Conservation (phyloP, 352 stramenopile genomes). For the Pythium dissimile region DNA sequence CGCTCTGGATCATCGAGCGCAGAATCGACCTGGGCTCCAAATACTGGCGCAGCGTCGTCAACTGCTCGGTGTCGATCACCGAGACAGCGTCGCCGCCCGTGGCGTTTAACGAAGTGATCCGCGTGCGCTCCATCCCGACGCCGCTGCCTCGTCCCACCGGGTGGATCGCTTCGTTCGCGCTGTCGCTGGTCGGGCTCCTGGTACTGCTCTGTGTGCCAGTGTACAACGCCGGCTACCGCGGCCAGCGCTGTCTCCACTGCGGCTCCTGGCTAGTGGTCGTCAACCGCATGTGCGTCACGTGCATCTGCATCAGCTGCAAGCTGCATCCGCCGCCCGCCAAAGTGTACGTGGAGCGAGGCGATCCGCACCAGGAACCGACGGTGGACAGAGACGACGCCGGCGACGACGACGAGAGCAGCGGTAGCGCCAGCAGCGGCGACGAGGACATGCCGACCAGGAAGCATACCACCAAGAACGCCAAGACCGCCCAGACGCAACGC, state of each 20-base stretch:
- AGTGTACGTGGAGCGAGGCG: conserved; percentile 47
- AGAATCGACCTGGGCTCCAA: conserved; percentile 37
- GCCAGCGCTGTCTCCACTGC: conserved; percentile 59
- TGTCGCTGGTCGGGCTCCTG: conserved; percentile 17
- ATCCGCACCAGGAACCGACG: conserved; percentile 21
- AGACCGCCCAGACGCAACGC: neutral
- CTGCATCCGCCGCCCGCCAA: conserved; percentile 46
- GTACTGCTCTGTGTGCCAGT: conserved; percentile 38
- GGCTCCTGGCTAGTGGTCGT: conserved; percentile 66
- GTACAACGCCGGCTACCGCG: conserved; percentile 44
- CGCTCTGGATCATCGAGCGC: conserved; percentile 54
- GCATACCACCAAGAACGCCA: conserved; percentile 6
- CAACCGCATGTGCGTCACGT: conserved; percentile 44
- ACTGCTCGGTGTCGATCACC: conserved; percentile 54
- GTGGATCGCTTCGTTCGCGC: conserved; percentile 35
- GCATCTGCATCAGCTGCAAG: conserved; percentile 55
- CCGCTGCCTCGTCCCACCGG: conserved; percentile 16
- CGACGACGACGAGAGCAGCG: neutral
- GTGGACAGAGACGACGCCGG: conserved; percentile 11
- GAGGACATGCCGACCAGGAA: neutral
- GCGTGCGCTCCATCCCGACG: conserved; percentile 47
- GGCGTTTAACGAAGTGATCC: conserved; percentile 55
- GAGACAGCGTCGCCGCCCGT: conserved; percentile 36
- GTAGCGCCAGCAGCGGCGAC: neutral
- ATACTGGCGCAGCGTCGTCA: conserved; percentile 70